Base-by-base conservation (phyloP, 2,329 filamentous ascomycete species). In the Periconia macrospinosa region DNA sequence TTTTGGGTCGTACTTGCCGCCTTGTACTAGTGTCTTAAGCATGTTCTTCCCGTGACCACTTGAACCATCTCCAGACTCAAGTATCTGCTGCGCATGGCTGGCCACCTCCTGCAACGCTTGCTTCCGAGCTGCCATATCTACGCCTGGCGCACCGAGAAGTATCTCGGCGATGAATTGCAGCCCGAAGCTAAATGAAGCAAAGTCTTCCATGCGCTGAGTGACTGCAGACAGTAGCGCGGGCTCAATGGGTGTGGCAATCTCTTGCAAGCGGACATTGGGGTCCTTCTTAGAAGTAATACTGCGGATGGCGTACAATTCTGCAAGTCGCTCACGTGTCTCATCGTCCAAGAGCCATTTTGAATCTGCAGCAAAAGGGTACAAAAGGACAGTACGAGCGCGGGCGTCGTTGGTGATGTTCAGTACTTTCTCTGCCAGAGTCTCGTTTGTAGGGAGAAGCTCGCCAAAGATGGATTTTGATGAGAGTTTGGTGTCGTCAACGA, bases 261-360 rank as follows among this genome's bases (percentile, higher is more conserved):
- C 94, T 62, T 85, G 81, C 53, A 89, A 86, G 54, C 94, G 85
- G 19, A 83, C 76, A 50, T 88, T 86, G 0, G 91, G 81, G 53
- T 96, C 91, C 76, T 99, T 99, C 78, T 97, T 99, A 59, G 91
- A 96, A 1, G 92, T 97, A 14, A 83, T 86, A 62, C 87, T 84
- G 50, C 94, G 87, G 58, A 96, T 88, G 51, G 86, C 83, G 67
- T 90, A 88, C 20, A 97, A 78, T 72, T 97, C 89, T 53, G 85
- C 80, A 5, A 99, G 79, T 14, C 94, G 75, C 51, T 88, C 84
- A 35, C 91, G 76, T 58, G 92, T 88, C 33, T 81, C 81, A 11
- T 80, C 75, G 15, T 74, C 69, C 52, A 91, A 82, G 54, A 88
- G 78, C 81, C 84, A 86, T 65, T 85, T 86, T 5, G 80, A 77